Percentiles rank a stretch among this genome's conserved stretches.
Conservation (phyloP, 768 basidiomycete species). For the Russula virescens region DNA sequence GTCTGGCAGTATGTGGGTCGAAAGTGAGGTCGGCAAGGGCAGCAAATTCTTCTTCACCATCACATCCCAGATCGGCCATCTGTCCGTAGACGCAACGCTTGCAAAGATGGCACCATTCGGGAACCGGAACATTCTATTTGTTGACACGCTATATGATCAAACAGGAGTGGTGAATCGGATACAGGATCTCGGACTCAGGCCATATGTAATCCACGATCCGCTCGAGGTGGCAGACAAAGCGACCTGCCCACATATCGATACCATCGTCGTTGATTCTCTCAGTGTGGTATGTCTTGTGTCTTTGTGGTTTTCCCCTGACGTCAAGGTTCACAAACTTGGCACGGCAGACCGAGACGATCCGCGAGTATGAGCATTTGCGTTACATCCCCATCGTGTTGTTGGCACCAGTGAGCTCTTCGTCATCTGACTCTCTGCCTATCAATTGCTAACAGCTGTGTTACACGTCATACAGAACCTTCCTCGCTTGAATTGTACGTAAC, state of each 20-base stretch:
- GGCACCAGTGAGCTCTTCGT: constrained; percentile 46
- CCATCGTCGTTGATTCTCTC: constrained; percentile 91
- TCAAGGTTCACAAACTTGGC: background rate
- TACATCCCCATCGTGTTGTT: constrained; percentile 95
- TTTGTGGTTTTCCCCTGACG: constrained; percentile 14
- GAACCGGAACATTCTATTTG: constrained; percentile 84
- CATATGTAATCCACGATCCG: constrained; percentile 73
- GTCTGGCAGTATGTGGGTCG: constrained; percentile 99
- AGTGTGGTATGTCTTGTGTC: constrained; percentile 52
- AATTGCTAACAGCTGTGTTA: background rate
- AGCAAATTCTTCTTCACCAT: constrained; percentile 97
- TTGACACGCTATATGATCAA: constrained; percentile 76
- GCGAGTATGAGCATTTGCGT: constrained; percentile 89
- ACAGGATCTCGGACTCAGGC: constrained; percentile 69
- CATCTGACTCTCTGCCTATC: background rate
- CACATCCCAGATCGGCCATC: constrained; percentile 74
- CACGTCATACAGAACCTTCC: constrained; percentile 44
- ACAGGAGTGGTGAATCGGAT: constrained; percentile 74
- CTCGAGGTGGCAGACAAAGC: constrained; percentile 77
- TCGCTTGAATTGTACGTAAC: constrained; percentile 60
- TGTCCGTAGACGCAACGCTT: constrained; percentile 65
- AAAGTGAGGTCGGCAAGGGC: constrained; percentile 88
- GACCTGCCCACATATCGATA: constrained; percentile 83
- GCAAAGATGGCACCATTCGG: constrained; percentile 82
- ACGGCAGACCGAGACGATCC: constrained; percentile 74